Evolutionary conservation across 768 basidiomycete genomes (phyloP).

Genomic region (Lyophyllum semitale): DNA sequence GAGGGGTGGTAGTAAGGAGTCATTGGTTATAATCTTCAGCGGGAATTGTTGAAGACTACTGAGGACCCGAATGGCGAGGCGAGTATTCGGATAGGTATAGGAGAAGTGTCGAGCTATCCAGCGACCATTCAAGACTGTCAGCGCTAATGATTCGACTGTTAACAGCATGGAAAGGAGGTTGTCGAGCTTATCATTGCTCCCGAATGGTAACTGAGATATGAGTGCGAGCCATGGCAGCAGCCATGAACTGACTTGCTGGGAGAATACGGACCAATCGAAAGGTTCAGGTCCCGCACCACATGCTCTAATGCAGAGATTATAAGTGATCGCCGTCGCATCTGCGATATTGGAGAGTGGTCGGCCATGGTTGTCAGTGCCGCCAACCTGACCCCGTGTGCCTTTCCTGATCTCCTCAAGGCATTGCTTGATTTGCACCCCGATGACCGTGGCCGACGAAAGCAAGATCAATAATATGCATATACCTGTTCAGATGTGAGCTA

Average conservation of each 20-base stretch:
- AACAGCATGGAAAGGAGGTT: conserved; percentile 44
- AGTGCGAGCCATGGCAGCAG: conserved; percentile 50
- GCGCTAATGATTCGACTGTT: conserved; percentile 42
- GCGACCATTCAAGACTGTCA: conserved; percentile 45
- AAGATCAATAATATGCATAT: not conserved
- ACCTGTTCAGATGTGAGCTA: not conserved
- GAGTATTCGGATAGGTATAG: conserved; percentile 30
- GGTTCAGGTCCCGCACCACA: conserved; percentile 28
- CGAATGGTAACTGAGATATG: conserved; percentile 52
- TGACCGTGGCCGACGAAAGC: not conserved
- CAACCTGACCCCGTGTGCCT: conserved; percentile 16
- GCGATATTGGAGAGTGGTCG: conserved; percentile 20
- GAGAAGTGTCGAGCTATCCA: conserved; percentile 39
- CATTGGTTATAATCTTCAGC: conserved; percentile 27
- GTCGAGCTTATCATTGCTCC: conserved; percentile 37
- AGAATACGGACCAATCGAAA: conserved; percentile 34
- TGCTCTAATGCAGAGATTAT: conserved; percentile 25
- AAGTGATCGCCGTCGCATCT: conserved; percentile 29
- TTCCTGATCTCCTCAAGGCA: conserved; percentile 21
- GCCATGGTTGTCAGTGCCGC: conserved; percentile 29
- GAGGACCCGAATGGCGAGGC: conserved; percentile 33
- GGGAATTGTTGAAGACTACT: conserved; percentile 45
- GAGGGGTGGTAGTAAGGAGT: conserved; percentile 37
- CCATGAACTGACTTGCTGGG: conserved; percentile 45
- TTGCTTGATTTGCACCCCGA: conserved; percentile 16